phyloP scores from a whole-genome alignment of 2,329 filamentous ascomycete genomes.

The Fusarium illudens region DNA sequence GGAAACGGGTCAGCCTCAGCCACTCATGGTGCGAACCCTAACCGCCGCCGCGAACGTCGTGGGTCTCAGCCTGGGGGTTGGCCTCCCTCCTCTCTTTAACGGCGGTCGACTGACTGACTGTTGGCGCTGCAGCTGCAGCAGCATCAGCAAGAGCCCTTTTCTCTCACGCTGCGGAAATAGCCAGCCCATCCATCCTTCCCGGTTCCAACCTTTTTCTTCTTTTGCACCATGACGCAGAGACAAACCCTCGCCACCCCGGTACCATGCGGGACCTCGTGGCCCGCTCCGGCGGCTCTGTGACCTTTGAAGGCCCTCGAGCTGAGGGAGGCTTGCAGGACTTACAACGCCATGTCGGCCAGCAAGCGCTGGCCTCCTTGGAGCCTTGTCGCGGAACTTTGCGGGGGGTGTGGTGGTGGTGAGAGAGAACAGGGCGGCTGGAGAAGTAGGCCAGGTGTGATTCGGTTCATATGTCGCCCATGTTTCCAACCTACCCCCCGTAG shows the following conservation, averaged over 20 bases:
- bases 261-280: conserved; percentile 8
- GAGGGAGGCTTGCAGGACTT: conserved; percentile 37
- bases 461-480: conserved; percentile 30
- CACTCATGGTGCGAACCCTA: conserved; percentile 37
- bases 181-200: background rate
- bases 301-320: conserved; percentile 18
- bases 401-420: conserved; percentile 17
- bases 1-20: conserved; percentile 20
- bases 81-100: conserved; percentile 7
- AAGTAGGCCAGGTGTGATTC: conserved; percentile 6
- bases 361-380: conserved; percentile 27
- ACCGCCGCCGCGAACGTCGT: conserved; percentile 36
- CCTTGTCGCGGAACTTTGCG: conserved; percentile 14
- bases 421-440: background rate
- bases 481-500: conserved; percentile 12
- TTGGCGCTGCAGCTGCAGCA: background rate
- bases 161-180: background rate
- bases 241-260: background rate
- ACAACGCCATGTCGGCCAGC: conserved; percentile 20
- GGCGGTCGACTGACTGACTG: background rate
- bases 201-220: conserved; percentile 8
- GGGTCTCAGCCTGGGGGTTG: conserved; percentile 10
- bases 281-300: conserved; percentile 30
- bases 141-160: background rate
- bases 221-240: conserved; percentile 23